These are phyloP conservation scores for Termitomyces sp. DNA, from an alignment of 768 basidiomycete genomes.

Conservation along the genomic window DNA sequence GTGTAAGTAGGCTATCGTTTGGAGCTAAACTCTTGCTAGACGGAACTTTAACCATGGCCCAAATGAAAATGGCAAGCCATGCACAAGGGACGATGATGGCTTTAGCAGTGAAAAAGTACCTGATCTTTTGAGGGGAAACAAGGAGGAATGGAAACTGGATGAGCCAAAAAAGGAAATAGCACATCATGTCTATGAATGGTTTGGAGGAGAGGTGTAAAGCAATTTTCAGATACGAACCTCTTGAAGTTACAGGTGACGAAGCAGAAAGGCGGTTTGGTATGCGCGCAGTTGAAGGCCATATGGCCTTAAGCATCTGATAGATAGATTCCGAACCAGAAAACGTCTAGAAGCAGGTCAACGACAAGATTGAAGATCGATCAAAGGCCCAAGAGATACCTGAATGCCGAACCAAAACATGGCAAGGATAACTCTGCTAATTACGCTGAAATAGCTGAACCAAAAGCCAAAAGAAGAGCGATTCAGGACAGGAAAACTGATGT, in stretches of 20 bases:
- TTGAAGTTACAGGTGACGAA: conserved; percentile 60
- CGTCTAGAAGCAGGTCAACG: conserved; percentile 37
- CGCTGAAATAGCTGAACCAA: conserved; percentile 86
- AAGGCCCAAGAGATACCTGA: conserved; percentile 41
- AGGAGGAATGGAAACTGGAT: conserved; percentile 76
- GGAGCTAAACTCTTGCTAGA: conserved; percentile 57
- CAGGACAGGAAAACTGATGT: conserved; percentile 74
- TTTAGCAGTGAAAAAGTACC: conserved; percentile 74
- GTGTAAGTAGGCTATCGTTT: conserved; percentile 34
- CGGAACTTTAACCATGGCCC: conserved; percentile 73
- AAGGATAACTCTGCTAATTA: conserved; percentile 72
- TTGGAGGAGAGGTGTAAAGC: too few relatives aligned
- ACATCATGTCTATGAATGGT: conserved; percentile 77
- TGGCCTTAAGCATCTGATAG: conserved; percentile 81
- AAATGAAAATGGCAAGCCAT: conserved; percentile 73
- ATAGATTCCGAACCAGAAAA: conserved; percentile 70
- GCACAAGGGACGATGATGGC: conserved; percentile 60
- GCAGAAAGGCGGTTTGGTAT: conserved; percentile 64
- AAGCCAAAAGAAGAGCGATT: conserved; percentile 87
- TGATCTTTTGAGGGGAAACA: conserved; percentile 74
- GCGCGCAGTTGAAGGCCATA: conserved; percentile 71
- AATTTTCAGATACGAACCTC: conserved; percentile 34
- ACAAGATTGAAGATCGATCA: too few relatives aligned
- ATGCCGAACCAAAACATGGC: conserved; percentile 84
- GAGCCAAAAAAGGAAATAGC: conserved; percentile 77